Evolutionary conservation across 768 basidiomycete genomes (phyloP).

Genomic region (Serendipita indica): DNA sequence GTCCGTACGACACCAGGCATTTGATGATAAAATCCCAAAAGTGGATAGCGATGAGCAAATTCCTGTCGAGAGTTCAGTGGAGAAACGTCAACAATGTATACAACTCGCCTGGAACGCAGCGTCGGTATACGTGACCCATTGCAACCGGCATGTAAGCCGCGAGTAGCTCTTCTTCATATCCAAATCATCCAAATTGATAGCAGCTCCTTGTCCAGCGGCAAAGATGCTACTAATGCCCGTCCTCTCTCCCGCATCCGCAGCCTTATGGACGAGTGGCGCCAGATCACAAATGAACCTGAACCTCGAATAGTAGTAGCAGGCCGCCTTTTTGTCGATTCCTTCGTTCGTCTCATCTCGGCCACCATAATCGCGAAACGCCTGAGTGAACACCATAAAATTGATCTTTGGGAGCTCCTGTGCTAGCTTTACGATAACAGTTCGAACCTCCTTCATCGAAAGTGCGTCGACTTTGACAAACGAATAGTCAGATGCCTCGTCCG

Average conservation of each 20-base stretch:
- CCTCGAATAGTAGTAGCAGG: slow-evolving; percentile 37
- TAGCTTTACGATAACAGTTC: slow-evolving; percentile 20
- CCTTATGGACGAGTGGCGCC: slow-evolving; percentile 30
- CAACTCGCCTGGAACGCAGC: slow-evolving; percentile 41
- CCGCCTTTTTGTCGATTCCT: slow-evolving; percentile 31
- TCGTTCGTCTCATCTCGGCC: slow-evolving; percentile 31
- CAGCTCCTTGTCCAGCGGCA: slow-evolving; percentile 23
- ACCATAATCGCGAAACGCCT: slow-evolving; percentile 28
- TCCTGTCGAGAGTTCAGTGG: neutral
- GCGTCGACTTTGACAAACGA: slow-evolving; percentile 42
- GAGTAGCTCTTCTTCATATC: slow-evolving; percentile 35
- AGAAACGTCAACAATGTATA: neutral
- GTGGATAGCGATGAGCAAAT: slow-evolving; percentile 4
- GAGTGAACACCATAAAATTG: slow-evolving; percentile 38
- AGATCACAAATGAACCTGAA: slow-evolving; percentile 36
- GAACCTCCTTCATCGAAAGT: slow-evolving; percentile 36
- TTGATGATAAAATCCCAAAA: slow-evolving; percentile 8
- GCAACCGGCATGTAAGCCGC: slow-evolving; percentile 22
- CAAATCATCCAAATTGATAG: slow-evolving; percentile 33
- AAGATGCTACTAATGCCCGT: slow-evolving; percentile 37
- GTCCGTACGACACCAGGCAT: slow-evolving; percentile 11
- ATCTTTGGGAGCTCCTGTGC: slow-evolving; percentile 33
- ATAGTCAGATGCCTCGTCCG: slow-evolving; percentile 18
- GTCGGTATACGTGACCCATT: slow-evolving; percentile 36
- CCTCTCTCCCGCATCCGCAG: slow-evolving; percentile 33